Percentiles rank a stretch among this genome's conserved stretches.
These are phyloP conservation scores for Magnaporthiopsis incrustans DNA, from an alignment of 2,329 filamentous ascomycete species.

Conservation along the genomic window DNA sequence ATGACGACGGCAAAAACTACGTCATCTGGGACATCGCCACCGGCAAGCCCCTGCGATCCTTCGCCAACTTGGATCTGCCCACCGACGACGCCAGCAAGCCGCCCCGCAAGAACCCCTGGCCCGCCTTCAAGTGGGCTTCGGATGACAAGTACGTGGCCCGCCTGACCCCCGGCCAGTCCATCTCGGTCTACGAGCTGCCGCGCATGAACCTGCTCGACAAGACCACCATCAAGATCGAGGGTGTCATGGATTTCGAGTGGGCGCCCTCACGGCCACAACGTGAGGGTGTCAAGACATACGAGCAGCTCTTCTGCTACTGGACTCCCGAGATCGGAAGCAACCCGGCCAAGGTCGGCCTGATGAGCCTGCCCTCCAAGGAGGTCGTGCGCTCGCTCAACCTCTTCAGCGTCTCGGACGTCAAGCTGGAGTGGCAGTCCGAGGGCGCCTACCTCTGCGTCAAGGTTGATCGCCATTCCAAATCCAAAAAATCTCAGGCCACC, in stretches of 20 bases:
- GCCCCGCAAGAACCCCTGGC: conserved; percentile 87
- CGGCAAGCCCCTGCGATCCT: conserved; percentile 82
- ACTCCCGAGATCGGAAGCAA: conserved; percentile 97
- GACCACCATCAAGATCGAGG: conserved; percentile 90
- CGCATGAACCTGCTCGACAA: conserved; percentile 85
- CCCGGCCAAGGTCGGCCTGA: conserved; percentile 91
- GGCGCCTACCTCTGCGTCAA: conserved; percentile 93
- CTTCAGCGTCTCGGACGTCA: conserved; percentile 95
- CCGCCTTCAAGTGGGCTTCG: conserved; percentile 97
- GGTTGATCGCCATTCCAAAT: conserved; percentile 97
- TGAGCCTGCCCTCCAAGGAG: conserved; percentile 93
- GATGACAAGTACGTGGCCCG: conserved; percentile 96
- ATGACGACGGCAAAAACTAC: conserved; percentile 99
- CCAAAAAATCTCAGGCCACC: conserved; percentile 94
- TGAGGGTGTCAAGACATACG: conserved; percentile 81
- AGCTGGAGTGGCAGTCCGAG: conserved; percentile 98
- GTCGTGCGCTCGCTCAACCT: conserved; percentile 90
- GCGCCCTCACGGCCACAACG: conserved; percentile 74
- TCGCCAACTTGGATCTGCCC: conserved; percentile 78
- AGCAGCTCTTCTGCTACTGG: conserved; percentile 98
- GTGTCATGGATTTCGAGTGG: conserved; percentile 97
- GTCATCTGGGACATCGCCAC: conserved; percentile 97
- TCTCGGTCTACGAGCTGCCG: conserved; percentile 93
- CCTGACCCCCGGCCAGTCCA: conserved; percentile 78
- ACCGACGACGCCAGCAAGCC: conserved; percentile 56